Evolutionary conservation across 768 basidiomycete species (phyloP).

Genomic region (Tulasnella sp.): DNA sequence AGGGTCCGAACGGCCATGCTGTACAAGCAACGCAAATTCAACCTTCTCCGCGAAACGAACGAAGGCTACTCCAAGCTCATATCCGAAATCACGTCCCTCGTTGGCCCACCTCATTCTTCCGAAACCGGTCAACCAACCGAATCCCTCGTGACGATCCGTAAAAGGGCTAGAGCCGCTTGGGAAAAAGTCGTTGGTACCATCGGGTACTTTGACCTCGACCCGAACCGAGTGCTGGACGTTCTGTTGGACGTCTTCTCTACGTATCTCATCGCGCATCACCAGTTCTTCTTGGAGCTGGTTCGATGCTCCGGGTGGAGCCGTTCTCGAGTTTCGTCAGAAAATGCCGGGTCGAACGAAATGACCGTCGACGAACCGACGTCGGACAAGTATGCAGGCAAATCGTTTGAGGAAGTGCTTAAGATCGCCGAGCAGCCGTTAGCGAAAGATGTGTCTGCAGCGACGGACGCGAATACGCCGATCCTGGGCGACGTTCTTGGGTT

Average conservation of each 20-base stretch:
- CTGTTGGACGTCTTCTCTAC: constrained; percentile 86
- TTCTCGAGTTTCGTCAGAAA: not conserved
- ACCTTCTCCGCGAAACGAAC: constrained; percentile 92
- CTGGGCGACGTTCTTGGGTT: constrained; percentile 94
- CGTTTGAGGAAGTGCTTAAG: constrained; percentile 60
- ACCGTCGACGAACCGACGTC: constrained; percentile 36
- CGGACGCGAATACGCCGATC: constrained; percentile 46
- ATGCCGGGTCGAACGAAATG: not conserved
- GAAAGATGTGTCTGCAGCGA: not conserved
- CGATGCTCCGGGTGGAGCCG: constrained; percentile 79
- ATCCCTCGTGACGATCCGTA: constrained; percentile 51
- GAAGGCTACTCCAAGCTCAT: constrained; percentile 95
- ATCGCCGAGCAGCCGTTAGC: constrained; percentile 44
- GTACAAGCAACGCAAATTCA: constrained; percentile 98
- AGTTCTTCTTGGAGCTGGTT: constrained; percentile 83
- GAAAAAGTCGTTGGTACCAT: constrained; percentile 83
- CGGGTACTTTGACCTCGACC: constrained; percentile 95
- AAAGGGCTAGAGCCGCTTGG: constrained; percentile 67
- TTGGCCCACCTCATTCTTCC: constrained; percentile 70
- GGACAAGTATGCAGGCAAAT: constrained; percentile 53
- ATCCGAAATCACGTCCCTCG: constrained; percentile 70
- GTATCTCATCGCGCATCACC: constrained; percentile 75
- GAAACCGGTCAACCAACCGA: constrained; percentile 64
- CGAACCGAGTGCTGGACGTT: constrained; percentile 88
- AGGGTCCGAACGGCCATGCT: constrained; percentile 60